A percentile compares a stretch with the other conserved stretches of the same genome.
Conservation (phyloP, 169 alveolate genomes). For the Eimeria maxima region DNA sequence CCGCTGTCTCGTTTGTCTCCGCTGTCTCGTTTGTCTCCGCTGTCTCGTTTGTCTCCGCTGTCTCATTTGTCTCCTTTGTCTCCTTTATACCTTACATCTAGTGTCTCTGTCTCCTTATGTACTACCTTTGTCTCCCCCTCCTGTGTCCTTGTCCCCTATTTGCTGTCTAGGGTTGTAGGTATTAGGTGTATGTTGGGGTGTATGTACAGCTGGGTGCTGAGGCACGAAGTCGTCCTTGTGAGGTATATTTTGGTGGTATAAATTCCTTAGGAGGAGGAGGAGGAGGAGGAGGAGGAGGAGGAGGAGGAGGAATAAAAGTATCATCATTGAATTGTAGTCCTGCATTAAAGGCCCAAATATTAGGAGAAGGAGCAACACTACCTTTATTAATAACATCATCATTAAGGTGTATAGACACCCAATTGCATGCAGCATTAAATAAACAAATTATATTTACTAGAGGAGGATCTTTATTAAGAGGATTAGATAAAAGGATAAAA, state of each 20-base stretch:
- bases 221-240: not conserved
- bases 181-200: not conserved
- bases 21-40: not conserved
- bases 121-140: not conserved
- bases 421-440: not conserved
- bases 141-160: not conserved
- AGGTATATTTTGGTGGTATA: slow-evolving; percentile 31
- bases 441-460: not conserved
- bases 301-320: not conserved
- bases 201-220: not conserved
- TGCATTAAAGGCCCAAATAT: not conserved
- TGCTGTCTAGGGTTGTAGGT: not conserved
- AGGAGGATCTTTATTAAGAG: not conserved
- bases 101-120: not conserved
- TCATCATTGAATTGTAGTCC: not conserved
- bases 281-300: slow-evolving; percentile 11
- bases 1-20: too few relatives aligned
- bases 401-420: not conserved
- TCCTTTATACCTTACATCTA: not conserved
- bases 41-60: not conserved
- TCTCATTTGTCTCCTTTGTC: not conserved
- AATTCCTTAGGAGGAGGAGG: too few relatives aligned
- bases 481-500: not conserved
- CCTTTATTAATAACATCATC: not conserved
- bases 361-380: not conserved